phyloP scores from a whole-genome alignment of 805 yeast genomes.

The Nakazawaea ishiwadae region DNA sequence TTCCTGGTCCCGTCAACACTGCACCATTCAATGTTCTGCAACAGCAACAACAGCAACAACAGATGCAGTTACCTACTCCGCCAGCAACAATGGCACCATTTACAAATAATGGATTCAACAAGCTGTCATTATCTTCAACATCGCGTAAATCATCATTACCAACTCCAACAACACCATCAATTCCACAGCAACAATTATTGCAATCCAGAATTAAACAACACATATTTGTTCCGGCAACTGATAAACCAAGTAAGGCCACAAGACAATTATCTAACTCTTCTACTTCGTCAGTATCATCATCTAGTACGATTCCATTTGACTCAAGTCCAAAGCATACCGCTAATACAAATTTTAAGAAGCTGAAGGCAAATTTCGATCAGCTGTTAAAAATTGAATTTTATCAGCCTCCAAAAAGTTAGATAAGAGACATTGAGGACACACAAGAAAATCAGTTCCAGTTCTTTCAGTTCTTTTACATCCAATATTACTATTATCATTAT shows the following conservation, averaged over 20 bases:
- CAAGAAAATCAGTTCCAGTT: too few species aligned
- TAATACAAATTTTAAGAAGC: constrained; percentile 4
- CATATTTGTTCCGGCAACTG: constrained; percentile 15
- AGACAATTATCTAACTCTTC: constrained; percentile 13
- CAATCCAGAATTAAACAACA: constrained; percentile 17
- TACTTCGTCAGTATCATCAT: constrained; percentile 7
- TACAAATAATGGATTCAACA: constrained; percentile 11
- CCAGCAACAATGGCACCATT: constrained; percentile 8
- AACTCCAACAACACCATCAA: constrained; percentile 15
- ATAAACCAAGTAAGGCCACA: constrained; percentile 14
- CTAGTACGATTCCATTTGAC: constrained; percentile 11
- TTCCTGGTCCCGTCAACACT: constrained; percentile 1
- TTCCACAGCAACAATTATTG: constrained; percentile 4
- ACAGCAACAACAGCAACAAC: constrained; percentile 4
- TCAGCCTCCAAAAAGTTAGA: constrained; percentile 11
- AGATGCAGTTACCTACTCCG: constrained; percentile 12
- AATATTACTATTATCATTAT: too few species aligned
- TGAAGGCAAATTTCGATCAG: constrained; percentile 8
- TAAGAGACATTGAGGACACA: too few species aligned
- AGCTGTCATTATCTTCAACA: constrained; percentile 17
- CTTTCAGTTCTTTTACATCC: too few species aligned
- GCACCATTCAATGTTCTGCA: not conserved
- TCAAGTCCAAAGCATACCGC: constrained; percentile 6
- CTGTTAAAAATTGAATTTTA: constrained; percentile 13
- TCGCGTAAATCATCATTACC: constrained; percentile 18